These are phyloP conservation scores for Mucor mucedo DNA, from an alignment of 371 early-diverging fungal genomes.

Conservation along the genomic window DNA sequence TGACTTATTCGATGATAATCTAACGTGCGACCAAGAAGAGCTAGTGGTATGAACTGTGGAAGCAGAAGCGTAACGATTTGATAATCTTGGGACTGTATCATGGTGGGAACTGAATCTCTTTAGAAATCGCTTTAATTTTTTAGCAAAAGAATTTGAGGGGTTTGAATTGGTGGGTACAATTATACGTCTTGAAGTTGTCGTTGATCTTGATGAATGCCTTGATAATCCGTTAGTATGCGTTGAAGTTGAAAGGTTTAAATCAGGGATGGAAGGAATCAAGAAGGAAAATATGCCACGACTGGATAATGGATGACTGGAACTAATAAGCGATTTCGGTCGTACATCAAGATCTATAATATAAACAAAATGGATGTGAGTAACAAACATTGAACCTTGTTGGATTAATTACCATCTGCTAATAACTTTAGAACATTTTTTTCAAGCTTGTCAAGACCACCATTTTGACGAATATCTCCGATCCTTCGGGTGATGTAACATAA, in stretches of 20 bases:
- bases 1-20: not conserved
- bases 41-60: constrained; percentile 17
- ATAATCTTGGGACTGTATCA: not conserved
- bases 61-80: constrained; percentile 10
- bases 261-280: constrained; percentile 24
- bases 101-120: constrained; percentile 2
- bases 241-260: constrained; percentile 7
- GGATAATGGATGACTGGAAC: constrained; percentile 25
- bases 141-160: not conserved
- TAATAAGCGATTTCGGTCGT: constrained; percentile 21
- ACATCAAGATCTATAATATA: constrained; percentile 22
- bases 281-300: constrained; percentile 27
- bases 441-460: constrained; percentile 32
- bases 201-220: constrained; percentile 23
- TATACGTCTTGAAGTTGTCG: constrained; percentile 6
- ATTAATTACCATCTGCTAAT: constrained; percentile 37
- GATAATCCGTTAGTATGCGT: constrained; percentile 16
- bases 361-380: not conserved
- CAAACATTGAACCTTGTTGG: not conserved
- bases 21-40: constrained; percentile 21
- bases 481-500: constrained; percentile 30
- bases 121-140: constrained; percentile 7
- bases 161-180: not conserved
- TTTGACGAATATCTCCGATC: constrained; percentile 28
- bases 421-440: constrained; percentile 28